These are phyloP conservation scores for Leccinum variicolor DNA, from an alignment of 768 basidiomycete species.

Conservation along the genomic window DNA sequence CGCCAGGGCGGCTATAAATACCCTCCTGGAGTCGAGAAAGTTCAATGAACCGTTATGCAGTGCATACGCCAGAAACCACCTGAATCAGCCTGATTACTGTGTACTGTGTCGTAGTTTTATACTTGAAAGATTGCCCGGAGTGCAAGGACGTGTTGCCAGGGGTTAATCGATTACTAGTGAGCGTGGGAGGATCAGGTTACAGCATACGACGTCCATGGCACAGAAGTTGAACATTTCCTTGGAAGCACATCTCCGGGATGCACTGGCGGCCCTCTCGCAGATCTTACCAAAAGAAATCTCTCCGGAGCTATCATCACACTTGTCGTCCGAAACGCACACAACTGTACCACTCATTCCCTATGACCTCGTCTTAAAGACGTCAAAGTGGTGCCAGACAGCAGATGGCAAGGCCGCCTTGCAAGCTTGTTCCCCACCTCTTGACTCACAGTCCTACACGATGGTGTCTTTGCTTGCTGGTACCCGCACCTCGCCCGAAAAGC, in stretches of 20 bases:
- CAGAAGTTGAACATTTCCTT: constrained; percentile 57
- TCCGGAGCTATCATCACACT: constrained; percentile 37
- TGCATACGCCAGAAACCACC: neutral
- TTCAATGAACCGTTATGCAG: constrained; percentile 2
- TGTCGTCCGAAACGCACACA: constrained; percentile 22
- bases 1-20: constrained; percentile 64
- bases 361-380: constrained; percentile 51
- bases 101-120: neutral
- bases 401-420: constrained; percentile 39
- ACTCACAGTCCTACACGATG: constrained; percentile 61
- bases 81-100: neutral
- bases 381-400: constrained; percentile 64
- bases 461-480: constrained; percentile 74
- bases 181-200: neutral
- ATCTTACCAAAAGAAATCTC: constrained; percentile 46
- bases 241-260: constrained; percentile 56
- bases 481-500: constrained; percentile 73
- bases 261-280: constrained; percentile 42
- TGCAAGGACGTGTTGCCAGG: no score
- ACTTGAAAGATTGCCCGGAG: neutral
- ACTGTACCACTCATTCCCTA: constrained; percentile 55
- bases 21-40: constrained; percentile 61
- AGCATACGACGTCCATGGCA: neutral
- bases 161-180: no score
- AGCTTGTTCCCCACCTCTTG: constrained; percentile 43